phyloP scores from a whole-genome alignment of 2,329 filamentous ascomycete genomes.

The Diaporthe sp. region DNA sequence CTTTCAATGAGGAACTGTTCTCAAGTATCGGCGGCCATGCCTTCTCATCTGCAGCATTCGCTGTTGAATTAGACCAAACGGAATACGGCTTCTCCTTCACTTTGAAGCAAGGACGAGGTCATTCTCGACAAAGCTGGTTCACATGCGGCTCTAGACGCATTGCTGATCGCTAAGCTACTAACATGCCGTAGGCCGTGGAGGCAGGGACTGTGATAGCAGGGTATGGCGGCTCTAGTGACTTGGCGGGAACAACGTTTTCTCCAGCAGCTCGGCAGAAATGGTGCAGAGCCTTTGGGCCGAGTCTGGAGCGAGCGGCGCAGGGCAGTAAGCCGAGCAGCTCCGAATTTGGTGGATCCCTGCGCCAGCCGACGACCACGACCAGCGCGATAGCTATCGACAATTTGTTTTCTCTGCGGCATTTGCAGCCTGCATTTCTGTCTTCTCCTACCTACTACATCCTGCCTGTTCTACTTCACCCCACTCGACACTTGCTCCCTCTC shows the following conservation, averaged over 20 bases:
- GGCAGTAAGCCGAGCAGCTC: constrained; percentile 34
- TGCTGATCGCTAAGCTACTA: constrained; percentile 12
- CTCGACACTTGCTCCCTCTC: constrained; percentile 29
- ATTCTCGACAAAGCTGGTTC: not conserved
- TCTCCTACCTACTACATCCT: constrained; percentile 12
- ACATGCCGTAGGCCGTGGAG: not conserved
- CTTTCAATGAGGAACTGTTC: not conserved
- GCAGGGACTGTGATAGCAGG: not conserved
- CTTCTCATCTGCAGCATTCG: no score
- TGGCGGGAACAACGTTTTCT: constrained; percentile 5
- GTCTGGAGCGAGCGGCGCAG: constrained; percentile 33
- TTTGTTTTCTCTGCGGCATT: constrained; percentile 47
- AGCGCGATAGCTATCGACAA: constrained; percentile 36
- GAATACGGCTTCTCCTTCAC: not conserved
- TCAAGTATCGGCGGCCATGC: no score
- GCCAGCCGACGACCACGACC: constrained; percentile 21
- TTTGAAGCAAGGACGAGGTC: not conserved
- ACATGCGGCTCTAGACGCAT: constrained; percentile 21
- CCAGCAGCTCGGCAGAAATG: constrained; percentile 3
- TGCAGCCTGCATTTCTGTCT: constrained; percentile 37
- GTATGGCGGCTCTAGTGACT: constrained; percentile 14
- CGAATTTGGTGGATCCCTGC: constrained; percentile 30
- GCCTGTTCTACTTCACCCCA: constrained; percentile 9
- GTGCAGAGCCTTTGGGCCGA: constrained; percentile 20
- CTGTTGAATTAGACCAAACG: no score